These are phyloP conservation scores for Fraxinus ornus DNA, from an alignment of 305 asterid genomes.

Conservation along the genomic window DNA sequence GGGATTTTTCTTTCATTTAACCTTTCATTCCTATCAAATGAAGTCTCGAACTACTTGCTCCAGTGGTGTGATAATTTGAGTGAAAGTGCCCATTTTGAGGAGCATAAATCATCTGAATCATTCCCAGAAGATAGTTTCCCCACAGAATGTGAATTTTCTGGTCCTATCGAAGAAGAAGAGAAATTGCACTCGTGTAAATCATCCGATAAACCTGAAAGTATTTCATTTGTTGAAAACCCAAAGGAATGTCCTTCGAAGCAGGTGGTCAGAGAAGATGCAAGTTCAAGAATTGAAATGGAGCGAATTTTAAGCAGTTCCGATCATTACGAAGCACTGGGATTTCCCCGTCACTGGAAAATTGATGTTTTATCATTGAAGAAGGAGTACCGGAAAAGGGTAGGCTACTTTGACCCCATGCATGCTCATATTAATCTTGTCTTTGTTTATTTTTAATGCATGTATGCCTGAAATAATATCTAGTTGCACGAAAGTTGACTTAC, in stretches of 20 bases:
- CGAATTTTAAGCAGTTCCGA: constrained; percentile 66
- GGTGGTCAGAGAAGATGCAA: constrained; percentile 63
- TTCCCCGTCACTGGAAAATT: constrained; percentile 67
- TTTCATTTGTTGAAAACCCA: constrained; percentile 53
- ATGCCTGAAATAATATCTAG: neutral
- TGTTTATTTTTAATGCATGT: constrained; percentile 7
- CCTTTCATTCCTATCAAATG: constrained; percentile 89
- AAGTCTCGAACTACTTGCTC: constrained; percentile 65
- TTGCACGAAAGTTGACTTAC: neutral
- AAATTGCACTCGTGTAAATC: constrained; percentile 68
- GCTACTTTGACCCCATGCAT: neutral
- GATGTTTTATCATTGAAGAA: constrained; percentile 69
- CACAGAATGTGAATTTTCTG: constrained; percentile 55
- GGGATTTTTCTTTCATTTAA: constrained; percentile 86
- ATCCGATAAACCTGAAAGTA: constrained; percentile 47
- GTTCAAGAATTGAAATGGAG: constrained; percentile 74
- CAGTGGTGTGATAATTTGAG: constrained; percentile 87
- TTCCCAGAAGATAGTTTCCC: constrained; percentile 64
- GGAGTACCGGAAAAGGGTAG: constrained; percentile 91
- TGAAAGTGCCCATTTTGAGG: constrained; percentile 68
- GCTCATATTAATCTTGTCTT: neutral
- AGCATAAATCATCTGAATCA: constrained; percentile 53
- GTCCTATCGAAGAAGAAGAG: constrained; percentile 56
- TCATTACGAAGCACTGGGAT: constrained; percentile 94
- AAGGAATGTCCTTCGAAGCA: constrained; percentile 53